Evolutionary conservation across 2,329 filamentous ascomycete genomes (phyloP), one percentile per base, ranked within the genome.

Genomic region (Phoma sp.): DNA sequence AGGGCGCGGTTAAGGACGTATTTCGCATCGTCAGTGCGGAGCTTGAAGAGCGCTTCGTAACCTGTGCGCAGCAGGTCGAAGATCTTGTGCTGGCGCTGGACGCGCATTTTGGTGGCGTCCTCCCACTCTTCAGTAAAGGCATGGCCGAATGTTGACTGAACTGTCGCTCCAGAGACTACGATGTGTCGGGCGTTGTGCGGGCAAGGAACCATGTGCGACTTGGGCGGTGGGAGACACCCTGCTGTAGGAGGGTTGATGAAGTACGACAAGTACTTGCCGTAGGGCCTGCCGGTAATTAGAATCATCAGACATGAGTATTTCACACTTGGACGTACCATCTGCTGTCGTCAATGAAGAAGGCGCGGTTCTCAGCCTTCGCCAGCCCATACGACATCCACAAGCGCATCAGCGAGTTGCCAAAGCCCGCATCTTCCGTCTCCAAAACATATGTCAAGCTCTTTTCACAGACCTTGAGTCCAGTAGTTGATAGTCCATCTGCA

Each of bases 321-420:
- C 12, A 10, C 13, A 3, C 41, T 32, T 17, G 48, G 60, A 51
- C 73, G 51, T 73, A 81, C 84, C 92, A 96, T 62, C 88, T 83
- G 6, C 88, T 86, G 74, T 96, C 92, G 65, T 96, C 91, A 59
- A 96, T 81, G 77, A 96, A 96, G 75, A 96, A 96, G 1, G 86
- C 81, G 22, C 91, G 82, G 13, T 84, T 85, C 71, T 96, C 89
- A 55, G 87, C 84, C 69, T 88, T 81, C 2, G 92, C 91, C 49
- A 96, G 77, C 3, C 90, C 90, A 70, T 95, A 96, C 24, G 91
- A 88, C 66, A 89, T 88, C 91, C 92, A 96, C 51, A 96, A 72
- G 68, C 88, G 84, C 83, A 96, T 87, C 55, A 96, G 75, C 1
- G 88, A 86, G 61, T 85, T 87, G 6, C 92, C 92, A 9, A 96